Percentiles rank a stretch among this genome's conserved stretches.
These are phyloP conservation scores for Excoecaria agallocha DNA, from an alignment of 345 rosid species.

Conservation along the genomic window DNA sequence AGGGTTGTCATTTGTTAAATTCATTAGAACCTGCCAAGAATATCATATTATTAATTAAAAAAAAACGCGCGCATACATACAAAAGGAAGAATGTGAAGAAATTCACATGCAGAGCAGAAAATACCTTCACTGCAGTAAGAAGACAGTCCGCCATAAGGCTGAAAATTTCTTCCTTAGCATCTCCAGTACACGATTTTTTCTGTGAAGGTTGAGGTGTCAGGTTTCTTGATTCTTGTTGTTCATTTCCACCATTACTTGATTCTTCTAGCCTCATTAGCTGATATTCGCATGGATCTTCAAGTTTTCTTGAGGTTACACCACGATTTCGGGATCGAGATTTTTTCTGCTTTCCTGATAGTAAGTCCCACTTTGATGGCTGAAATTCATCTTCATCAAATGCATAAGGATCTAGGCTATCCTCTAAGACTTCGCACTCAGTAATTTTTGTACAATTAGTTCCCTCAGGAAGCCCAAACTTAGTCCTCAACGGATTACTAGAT, in stretches of 20 bases:
- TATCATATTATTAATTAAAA: neutral
- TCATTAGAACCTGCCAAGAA: constrained; percentile 77
- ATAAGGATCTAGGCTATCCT: constrained; percentile 70
- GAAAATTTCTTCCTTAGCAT: constrained; percentile 47
- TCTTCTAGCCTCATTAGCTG: constrained; percentile 27
- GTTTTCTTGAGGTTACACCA: constrained; percentile 32
- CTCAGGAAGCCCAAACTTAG: constrained; percentile 32
- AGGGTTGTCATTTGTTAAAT: constrained; percentile 85
- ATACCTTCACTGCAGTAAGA: constrained; percentile 85
- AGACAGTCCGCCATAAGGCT: constrained; percentile 78
- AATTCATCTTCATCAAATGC: constrained; percentile 80
- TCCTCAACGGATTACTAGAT: constrained; percentile 39
- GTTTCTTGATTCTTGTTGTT: constrained; percentile 33
- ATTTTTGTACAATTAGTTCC: constrained; percentile 32
- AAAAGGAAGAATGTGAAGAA: constrained; percentile 9
- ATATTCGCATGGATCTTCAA: constrained; percentile 35
- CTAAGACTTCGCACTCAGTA: constrained; percentile 32
- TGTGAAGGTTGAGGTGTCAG: constrained; percentile 31
- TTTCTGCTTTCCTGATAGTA: constrained; percentile 50
- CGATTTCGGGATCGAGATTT: constrained; percentile 35
- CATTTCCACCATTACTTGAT: too few relatives aligned
- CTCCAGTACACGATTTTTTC: constrained; percentile 37
- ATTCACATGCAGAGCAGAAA: constrained; percentile 6
- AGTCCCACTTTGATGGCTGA: constrained; percentile 75
- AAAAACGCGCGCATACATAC: neutral